Evolutionary conservation across 2,329 filamentous ascomycete genomes (phyloP), one percentile per base, ranked within the genome.

Genomic region (Phymatotrichopsis omnivora): DNA sequence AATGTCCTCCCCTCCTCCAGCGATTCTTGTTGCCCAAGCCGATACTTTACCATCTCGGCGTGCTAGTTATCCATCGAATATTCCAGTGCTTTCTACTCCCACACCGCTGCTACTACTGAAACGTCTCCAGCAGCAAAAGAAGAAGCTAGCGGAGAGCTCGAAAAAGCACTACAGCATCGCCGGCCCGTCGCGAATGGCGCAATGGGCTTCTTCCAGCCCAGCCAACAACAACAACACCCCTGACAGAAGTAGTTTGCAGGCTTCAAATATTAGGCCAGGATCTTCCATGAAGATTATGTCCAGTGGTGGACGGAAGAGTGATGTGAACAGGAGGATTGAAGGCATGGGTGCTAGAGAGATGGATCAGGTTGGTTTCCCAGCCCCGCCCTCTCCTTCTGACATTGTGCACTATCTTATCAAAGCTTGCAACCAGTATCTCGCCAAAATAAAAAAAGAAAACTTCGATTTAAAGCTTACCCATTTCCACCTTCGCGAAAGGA

Each of bases 391-490:
- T n/a, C n/a, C n/a, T n/a, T n/a, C n/a, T n/a, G n/a, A n/a, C n/a
- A n/a, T n/a, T n/a, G n/a, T n/a, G n/a, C n/a, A n/a, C n/a, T n/a
- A n/a, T 42, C 14, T 34, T 47, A 22, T 35, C 27, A 5, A 8
- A 20, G 11, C 45, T 7, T 22, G n/a, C 38, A 29, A 19, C 31
- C 57, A 81, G 71, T 74, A 78, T 42, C 64, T 84, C 41, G 81
- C 80, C 4, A 78, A 69, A 1, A 64, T 85, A 17, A 76, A 80
- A 61, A 85, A 85, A 60, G 75, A 83, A 63, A 85, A 85, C 57
- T 85, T 85, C 55, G 80, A 83, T 54, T 68, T 85, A 31, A 85
- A 85, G 61, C 67, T 85, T 24, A 80, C 85, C 59, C 63, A 85
- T 1, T 82, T 73, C 55, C 79, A 85, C 58, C 71, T 78, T 5